Evolutionary conservation across 1,284 basidiomycete genomes (phyloP).

Genomic region (Ustilago curta): DNA sequence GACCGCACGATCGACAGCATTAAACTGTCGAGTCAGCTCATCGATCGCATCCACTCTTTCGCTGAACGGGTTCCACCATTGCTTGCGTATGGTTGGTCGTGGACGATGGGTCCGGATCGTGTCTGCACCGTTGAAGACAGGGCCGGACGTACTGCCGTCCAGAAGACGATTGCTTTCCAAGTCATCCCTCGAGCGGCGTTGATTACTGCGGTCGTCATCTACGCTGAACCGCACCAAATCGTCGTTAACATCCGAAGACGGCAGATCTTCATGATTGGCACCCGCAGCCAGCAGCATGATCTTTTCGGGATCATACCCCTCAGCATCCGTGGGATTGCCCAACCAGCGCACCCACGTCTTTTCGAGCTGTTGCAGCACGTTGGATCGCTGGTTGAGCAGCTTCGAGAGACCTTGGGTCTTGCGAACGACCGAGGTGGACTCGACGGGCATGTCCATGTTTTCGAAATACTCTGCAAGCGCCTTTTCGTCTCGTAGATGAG

Average conservation of each 20-base stretch:
- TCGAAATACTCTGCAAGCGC: slow-evolving; percentile 94
- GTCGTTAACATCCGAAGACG: slow-evolving; percentile 12
- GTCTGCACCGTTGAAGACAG: slow-evolving; percentile 40
- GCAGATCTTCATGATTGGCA: slow-evolving; percentile 27
- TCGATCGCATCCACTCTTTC: slow-evolving; percentile 61
- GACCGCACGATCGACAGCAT: slow-evolving; percentile 56
- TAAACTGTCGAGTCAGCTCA: slow-evolving; percentile 56
- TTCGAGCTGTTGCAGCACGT: slow-evolving; percentile 82
- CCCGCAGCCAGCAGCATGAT: slow-evolving; percentile 55
- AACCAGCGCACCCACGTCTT: slow-evolving; percentile 86
- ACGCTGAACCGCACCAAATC: slow-evolving; percentile 26
- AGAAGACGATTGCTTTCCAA: slow-evolving; percentile 23
- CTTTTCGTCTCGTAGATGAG: slow-evolving; percentile 83
- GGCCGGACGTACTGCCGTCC: slow-evolving; percentile 1
- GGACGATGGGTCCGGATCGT: slow-evolving; percentile 37
- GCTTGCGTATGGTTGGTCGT: slow-evolving; percentile 48
- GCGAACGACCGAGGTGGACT: slow-evolving; percentile 88
- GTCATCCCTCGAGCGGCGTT: slow-evolving; percentile 6
- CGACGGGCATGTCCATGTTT: slow-evolving; percentile 74
- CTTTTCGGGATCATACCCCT: slow-evolving; percentile 76
- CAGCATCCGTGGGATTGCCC: slow-evolving; percentile 86
- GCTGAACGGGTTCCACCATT: slow-evolving; percentile 58
- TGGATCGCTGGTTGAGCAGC: slow-evolving; percentile 81
- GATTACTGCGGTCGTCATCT: slow-evolving; percentile 7
- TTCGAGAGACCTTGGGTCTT: slow-evolving; percentile 81